Evolutionary conservation across 352 stramenopile genomes (phyloP).

Genomic region (Globisporangium yorkense): DNA sequence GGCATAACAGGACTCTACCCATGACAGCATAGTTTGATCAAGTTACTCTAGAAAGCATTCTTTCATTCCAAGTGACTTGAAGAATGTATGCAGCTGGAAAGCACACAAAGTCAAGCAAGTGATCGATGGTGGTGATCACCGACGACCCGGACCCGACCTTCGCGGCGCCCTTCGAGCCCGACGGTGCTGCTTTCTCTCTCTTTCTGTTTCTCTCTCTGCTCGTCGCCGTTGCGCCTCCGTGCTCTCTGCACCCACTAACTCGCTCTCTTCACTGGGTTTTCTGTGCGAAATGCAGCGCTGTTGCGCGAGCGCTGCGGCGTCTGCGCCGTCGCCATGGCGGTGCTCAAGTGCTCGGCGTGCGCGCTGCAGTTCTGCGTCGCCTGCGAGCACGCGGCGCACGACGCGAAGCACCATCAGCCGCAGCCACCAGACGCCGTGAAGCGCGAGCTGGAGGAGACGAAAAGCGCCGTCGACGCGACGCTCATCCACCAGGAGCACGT

Average conservation of each 20-base stretch:
- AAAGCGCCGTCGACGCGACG: constrained; percentile 20
- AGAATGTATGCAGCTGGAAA: not conserved
- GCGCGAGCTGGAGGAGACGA: constrained; percentile 29
- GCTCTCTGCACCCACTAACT: not conserved
- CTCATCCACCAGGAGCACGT: constrained; percentile 43
- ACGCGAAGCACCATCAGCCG: constrained; percentile 12
- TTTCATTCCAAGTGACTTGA: no score
- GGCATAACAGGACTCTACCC: no score
- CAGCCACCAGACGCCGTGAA: not conserved
- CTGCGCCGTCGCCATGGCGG: constrained; percentile 31
- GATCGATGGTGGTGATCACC: constrained; percentile 7
- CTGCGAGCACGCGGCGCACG: constrained; percentile 45
- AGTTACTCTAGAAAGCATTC: no score
- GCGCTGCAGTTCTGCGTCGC: constrained; percentile 22
- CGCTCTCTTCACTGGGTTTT: not conserved
- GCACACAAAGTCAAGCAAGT: no score
- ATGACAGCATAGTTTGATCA: no score
- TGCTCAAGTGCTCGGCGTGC: constrained; percentile 10
- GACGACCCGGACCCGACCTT: constrained; percentile 38
- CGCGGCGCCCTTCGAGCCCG: constrained; percentile 22
- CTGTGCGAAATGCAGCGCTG: constrained; percentile 24
- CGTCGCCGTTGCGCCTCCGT: constrained; percentile 2
- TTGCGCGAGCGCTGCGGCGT: constrained; percentile 30
- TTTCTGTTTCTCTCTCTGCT: no score
- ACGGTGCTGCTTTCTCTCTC: constrained; percentile 12